These are phyloP conservation scores for Cocos nucifera DNA, from an alignment of 176 grass and related monocot species.

Conservation along the genomic window DNA sequence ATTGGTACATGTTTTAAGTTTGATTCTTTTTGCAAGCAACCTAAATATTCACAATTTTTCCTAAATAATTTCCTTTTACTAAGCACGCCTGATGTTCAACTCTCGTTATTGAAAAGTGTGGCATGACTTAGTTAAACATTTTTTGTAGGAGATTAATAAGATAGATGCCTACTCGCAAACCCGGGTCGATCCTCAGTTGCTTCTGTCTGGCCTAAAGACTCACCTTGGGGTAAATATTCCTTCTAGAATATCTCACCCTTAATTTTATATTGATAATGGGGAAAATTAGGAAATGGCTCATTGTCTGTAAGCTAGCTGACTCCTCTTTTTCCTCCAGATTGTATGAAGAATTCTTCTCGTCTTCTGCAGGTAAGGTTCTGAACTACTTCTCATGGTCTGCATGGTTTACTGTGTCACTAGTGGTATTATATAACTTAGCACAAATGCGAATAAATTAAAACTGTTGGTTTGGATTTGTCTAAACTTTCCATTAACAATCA, in stretches of 20 bases:
- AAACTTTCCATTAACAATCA: too few species aligned
- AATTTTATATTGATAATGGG: background rate
- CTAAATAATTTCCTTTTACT: too few species aligned
- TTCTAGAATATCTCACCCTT: background rate
- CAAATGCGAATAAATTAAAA: too few species aligned
- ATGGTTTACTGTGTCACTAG: background rate
- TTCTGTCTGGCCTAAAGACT: background rate
- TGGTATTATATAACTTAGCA: too few species aligned
- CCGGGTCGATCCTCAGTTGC: background rate
- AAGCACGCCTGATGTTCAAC: too few species aligned
- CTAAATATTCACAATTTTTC: too few species aligned
- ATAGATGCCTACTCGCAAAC: background rate
- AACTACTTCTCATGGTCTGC: background rate
- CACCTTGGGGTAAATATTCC: background rate
- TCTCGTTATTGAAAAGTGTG: too few species aligned
- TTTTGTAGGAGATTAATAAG: background rate
- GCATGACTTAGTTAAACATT: background rate
- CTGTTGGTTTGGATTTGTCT: too few species aligned
- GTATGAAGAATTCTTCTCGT: background rate
- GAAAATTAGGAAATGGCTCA: too few species aligned
- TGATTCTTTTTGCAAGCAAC: too few species aligned
- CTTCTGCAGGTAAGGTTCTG: background rate
- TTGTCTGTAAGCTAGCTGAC: too few species aligned
- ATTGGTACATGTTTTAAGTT: too few species aligned
- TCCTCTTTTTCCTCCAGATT: background rate